Base-by-base conservation (phyloP, 2,329 filamentous ascomycete genomes). In the Hyphodiscus sp. region DNA sequence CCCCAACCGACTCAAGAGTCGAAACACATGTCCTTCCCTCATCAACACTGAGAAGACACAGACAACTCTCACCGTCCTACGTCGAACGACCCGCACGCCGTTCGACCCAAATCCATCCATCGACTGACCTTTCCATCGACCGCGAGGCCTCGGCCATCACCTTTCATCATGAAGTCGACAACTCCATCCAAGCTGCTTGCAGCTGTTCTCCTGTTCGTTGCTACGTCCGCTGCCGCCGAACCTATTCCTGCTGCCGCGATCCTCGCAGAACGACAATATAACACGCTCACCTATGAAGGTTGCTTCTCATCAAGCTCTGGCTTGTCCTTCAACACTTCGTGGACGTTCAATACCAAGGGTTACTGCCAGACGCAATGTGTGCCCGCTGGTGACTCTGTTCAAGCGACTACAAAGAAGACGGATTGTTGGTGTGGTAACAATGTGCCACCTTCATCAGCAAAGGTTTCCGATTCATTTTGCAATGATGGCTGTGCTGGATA, bases 381-480 rank as follows among this genome's bases (percentile, higher is more conserved):
- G 18, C 56, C 52, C 3, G 7, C 45, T 43, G 54, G 52, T 23
- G 51, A 50, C n/a, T 44, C 60, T 1, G 60, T 61, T 10, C 56
- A 66, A 46, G 65, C 61, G 20, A 64, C 60, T n/a, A 60, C 56
- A 10, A 58, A 60, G 20, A 48, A 42, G 10, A 56, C 44, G 7
- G 56, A 59, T n/a, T 69, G 67, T 53, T 68, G 58, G 50, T 69
- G 67, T 50, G 65, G 65, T 49, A 44, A 63, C 16, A 50, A 51
- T 11, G 20, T 68, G n/a, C 67, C 67, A 18, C 56, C 63, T 9
- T 20, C 49, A 1, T 45, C 54, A 4, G 52, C 42, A 19, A 53
- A 60, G 20, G 61, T 61, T 15, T 59, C 58, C 33, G 50, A 60
- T 41, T 47, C 51, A 1, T 46, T 57, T 1, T 69, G 67, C 41